phyloP scores from a whole-genome alignment of 495 filamentous ascomycete genomes.

The Glonium stellatum region DNA sequence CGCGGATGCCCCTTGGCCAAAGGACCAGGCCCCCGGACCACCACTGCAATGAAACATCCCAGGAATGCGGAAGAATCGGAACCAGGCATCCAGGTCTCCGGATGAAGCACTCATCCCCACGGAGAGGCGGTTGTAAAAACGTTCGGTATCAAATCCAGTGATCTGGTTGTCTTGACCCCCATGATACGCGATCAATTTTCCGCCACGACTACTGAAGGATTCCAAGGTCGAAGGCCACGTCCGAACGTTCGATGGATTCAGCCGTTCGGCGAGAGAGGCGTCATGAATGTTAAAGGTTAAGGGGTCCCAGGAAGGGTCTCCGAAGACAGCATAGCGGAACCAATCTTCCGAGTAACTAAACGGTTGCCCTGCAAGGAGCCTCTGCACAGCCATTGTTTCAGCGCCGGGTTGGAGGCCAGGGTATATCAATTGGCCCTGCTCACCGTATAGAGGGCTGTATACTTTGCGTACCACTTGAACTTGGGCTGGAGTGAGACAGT shows the following conservation, averaged over 20 bases:
- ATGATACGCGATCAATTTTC: conserved; percentile 30
- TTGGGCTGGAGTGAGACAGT: conserved; percentile 18
- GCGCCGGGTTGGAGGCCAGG: conserved; percentile 26
- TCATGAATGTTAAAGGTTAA: conserved; percentile 38
- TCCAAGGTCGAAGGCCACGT: conserved; percentile 39
- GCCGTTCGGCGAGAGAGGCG: conserved; percentile 15
- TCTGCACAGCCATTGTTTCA: not conserved
- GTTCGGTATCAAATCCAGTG: conserved; percentile 12
- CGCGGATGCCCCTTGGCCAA: conserved; percentile 40
- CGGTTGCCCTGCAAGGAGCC: not conserved
- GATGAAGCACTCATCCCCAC: conserved; percentile 41
- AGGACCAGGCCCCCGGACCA: conserved; percentile 47
- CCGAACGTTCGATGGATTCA: conserved; percentile 42
- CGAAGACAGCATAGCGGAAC: conserved; percentile 50
- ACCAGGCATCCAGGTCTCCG: conserved; percentile 46
- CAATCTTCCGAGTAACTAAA: conserved; percentile 19
- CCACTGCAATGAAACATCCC: conserved; percentile 48
- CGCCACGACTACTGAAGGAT: conserved; percentile 17
- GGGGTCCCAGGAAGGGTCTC: conserved; percentile 43
- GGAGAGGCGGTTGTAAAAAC: conserved; percentile 36
- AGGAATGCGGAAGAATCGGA: conserved; percentile 52
- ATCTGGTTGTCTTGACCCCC: conserved; percentile 27
- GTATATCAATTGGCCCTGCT: conserved; percentile 24
- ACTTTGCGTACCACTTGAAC: not conserved
- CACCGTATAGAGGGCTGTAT: not conserved